Evolutionary conservation across 2,329 filamentous ascomycete genomes (phyloP), one percentile per base, ranked within the genome.

Genomic region (Colletotrichum kahawae): DNA sequence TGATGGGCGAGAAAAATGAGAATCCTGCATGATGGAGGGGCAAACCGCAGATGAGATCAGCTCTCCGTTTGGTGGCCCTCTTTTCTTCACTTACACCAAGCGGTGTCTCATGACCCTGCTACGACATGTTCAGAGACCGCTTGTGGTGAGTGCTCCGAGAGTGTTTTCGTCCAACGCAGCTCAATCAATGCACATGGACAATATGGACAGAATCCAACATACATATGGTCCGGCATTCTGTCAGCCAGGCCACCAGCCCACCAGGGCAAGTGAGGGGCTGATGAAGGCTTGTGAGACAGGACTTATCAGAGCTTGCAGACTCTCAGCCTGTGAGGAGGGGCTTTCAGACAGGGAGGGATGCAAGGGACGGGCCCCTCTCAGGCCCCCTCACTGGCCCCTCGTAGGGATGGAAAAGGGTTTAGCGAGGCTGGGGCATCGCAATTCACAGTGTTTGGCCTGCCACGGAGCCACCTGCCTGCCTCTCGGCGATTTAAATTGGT

Each of bases 401-500:
- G 36, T 60, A 60, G 31, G 38, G 54, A 75, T 72, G 69, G 62
- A 72, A 72, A 63, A 38, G 38, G 63, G 72, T 57, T 67, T 67
- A 74, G 71, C 71, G 59, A 71, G 54, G 29, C 59, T 69, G 70
- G 70, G 65, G 57, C 57, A 70, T 64, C 56, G 38, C 34, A 56
- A 43, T 64, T 36, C 67, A 70, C 71, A 63, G 66, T 64, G 66
- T 31, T 24, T 48, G 38, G 65, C 70, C 57, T 57, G 29, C 56
- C 67, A 59, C 36, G 66, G 70, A 56, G 70, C 57, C 67, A 73
- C 67, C 34, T 63, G 66, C 67, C 34, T 66, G 33, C 27, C 57
- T 59, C 31, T 76, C 74, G 74, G 74, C 74, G 74, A 76, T 76
- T 76, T 76, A 63, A 63, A 63, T 74, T 69, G 74, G 70, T 60